A percentile compares a stretch with the other conserved stretches of the same genome.
Evolutionary conservation across 768 basidiomycete genomes (phyloP).

Genomic region (Lentinula lateritia): DNA sequence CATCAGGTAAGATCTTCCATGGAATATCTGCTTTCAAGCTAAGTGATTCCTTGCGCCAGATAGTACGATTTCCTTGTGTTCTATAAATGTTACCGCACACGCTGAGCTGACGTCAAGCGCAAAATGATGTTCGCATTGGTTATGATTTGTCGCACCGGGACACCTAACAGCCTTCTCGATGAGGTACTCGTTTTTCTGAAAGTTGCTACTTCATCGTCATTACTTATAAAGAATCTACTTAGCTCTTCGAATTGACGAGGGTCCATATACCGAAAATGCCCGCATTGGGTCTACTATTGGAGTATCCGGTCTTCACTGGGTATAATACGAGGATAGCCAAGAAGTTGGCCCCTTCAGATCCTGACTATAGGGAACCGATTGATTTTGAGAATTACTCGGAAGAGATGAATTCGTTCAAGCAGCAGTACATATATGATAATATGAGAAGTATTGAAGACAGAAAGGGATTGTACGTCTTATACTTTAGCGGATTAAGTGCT

Average conservation of each 20-base stretch:
- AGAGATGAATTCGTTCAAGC: conserved; percentile 77
- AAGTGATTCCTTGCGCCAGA: conserved; percentile 25
- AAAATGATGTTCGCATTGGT: conserved; percentile 94
- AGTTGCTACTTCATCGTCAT: not conserved
- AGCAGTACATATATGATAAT: conserved; percentile 76
- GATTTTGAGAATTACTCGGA: conserved; percentile 66
- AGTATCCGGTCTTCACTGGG: conserved; percentile 76
- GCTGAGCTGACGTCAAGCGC: conserved; percentile 46
- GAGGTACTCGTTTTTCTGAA: conserved; percentile 40
- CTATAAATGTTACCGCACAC: conserved; percentile 9
- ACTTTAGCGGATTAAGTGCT: not conserved
- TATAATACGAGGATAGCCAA: conserved; percentile 59
- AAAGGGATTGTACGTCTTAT: conserved; percentile 59
- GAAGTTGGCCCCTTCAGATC: conserved; percentile 47
- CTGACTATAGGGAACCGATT: conserved; percentile 66
- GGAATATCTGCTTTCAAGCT: not conserved
- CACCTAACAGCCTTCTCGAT: conserved; percentile 69
- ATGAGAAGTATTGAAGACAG: conserved; percentile 84
- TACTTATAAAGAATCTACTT: not conserved
- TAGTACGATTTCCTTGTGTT: conserved; percentile 32
- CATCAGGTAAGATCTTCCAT: conserved; percentile 64
- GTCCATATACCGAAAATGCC: conserved; percentile 96
- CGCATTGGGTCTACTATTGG: conserved; percentile 86
- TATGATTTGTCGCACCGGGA: conserved; percentile 69
- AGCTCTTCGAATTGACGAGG: conserved; percentile 73